A percentile compares a stretch with the other conserved stretches of the same genome.
Evolutionary conservation across 805 yeast genomes (phyloP).

Genomic region (Yamadazyma endophytica): DNA sequence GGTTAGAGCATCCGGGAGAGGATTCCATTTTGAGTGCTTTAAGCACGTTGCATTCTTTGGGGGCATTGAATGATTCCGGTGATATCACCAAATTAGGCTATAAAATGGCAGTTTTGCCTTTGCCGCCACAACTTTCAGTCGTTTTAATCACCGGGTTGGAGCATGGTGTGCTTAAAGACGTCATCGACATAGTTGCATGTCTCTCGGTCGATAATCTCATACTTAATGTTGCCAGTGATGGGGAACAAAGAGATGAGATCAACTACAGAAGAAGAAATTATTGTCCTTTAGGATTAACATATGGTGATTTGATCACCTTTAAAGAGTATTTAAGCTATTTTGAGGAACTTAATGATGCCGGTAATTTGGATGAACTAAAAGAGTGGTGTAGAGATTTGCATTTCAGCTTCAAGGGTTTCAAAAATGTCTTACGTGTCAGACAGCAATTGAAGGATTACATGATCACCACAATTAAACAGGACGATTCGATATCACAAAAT

Average conservation of each 20-base stretch:
- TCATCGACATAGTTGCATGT: constrained; percentile 87
- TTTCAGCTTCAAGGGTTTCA: constrained; percentile 74
- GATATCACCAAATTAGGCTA: constrained; percentile 74
- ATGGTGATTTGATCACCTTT: constrained; percentile 81
- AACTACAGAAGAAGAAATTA: constrained; percentile 67
- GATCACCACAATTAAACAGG: constrained; percentile 44
- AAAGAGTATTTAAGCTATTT: constrained; percentile 70
- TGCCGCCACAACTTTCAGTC: constrained; percentile 88
- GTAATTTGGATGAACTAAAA: constrained; percentile 50
- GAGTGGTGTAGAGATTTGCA: constrained; percentile 82
- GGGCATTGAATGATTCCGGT: constrained; percentile 76
- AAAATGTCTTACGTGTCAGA: constrained; percentile 70
- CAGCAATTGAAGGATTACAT: constrained; percentile 72
- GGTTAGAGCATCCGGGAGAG: constrained; percentile 89
- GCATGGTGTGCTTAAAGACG: constrained; percentile 55
- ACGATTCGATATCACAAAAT: constrained; percentile 21
- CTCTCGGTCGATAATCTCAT: constrained; percentile 87
- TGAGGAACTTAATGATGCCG: constrained; percentile 21
- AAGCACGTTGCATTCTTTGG: constrained; percentile 69
- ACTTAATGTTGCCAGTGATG: constrained; percentile 60
- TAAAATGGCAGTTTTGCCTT: constrained; percentile 83
- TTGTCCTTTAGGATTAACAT: constrained; percentile 64
- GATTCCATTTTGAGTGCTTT: constrained; percentile 74
- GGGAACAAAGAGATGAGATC: constrained; percentile 79
- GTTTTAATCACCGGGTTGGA: constrained; percentile 72